Base-by-base conservation (phyloP, 1,284 basidiomycete species). In the Microbotryum intermedium region DNA sequence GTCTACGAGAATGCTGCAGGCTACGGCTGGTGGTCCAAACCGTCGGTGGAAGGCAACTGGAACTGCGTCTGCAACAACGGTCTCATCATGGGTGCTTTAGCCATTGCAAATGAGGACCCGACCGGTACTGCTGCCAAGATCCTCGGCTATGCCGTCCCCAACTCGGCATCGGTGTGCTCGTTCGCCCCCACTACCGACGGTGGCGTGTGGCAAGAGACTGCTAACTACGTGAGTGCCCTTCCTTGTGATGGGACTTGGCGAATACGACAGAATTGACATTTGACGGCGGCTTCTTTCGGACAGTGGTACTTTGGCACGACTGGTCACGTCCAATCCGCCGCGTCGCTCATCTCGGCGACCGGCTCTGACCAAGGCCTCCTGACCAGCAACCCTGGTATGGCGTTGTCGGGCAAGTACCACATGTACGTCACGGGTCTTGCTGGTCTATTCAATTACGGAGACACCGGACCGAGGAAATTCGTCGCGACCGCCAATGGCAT, bases 201-300 rank as follows among this genome's bases (percentile, higher is more conserved):
- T 72, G 94, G 93, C 28, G 87, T 90, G 26, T 97, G 94, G 93
- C 78, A 84, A n/a, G 94, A 98, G 76, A 95, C 91, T 1, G 81
- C 90, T 59, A 90, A 97, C 77, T 94, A 93, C 73, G 46, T 48
- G 20, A 48, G 46, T 48, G 46, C 18, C 11, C 6, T 10, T 28
- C 46, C 13, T 23, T 48, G 10, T 23, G 26, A 21, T 23, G 13
- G 21, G 10, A 23, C 11, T 7, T 21, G 46, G 23, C 21, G 21
- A 28, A 10, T 23, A 1, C 5, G 46, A 48, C 28, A n/a, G 13
- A 11, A 16, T 16, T 39, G 34, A 39, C 34, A 48, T 48, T 28
- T 48, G 46, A 39, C 46, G 5, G 26, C 46, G 16, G 23, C 46
- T 23, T 48, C 28, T 48, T 48, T 20, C 9, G 26, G 7, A 47